Conservation (phyloP, 1,284 basidiomycete species). For the Erythrobasidium hasegawianum region DNA sequence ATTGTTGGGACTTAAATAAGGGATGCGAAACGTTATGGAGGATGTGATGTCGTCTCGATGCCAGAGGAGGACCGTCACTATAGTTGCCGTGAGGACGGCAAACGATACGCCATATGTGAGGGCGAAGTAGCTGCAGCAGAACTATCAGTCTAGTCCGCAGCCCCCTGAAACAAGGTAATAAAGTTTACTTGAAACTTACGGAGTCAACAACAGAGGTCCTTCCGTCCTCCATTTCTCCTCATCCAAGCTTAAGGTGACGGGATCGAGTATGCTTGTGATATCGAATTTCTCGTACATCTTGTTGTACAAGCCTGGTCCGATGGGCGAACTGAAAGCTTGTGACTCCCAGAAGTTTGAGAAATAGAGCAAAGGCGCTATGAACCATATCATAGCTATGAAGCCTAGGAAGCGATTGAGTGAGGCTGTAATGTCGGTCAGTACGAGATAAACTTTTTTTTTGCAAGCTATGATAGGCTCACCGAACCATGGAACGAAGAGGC, state of each 20-base stretch:
- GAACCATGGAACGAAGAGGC: conserved; percentile 41
- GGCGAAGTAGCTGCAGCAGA: conserved; percentile 44
- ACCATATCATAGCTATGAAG: conserved; percentile 46
- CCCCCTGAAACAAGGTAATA: background rate
- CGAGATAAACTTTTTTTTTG: background rate
- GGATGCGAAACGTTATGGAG: conserved; percentile 44
- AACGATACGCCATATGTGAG: conserved; percentile 50
- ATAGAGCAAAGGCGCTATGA: conserved; percentile 51
- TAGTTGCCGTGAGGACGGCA: conserved; percentile 50
- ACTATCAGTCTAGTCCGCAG: conserved; percentile 10
- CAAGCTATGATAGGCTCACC: conserved; percentile 24
- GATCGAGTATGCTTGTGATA: conserved; percentile 42
- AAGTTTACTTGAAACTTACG: conserved; percentile 11
- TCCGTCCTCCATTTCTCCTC: conserved; percentile 45
- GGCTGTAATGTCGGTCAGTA: background rate
- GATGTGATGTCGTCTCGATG: conserved; percentile 49
- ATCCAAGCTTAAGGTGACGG: conserved; percentile 36
- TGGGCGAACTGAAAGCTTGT: conserved; percentile 48
- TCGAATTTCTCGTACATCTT: conserved; percentile 43
- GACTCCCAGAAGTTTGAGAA: conserved; percentile 52
- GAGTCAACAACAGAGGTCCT: conserved; percentile 38
- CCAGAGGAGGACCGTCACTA: conserved; percentile 51
- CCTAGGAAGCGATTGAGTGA: conserved; percentile 34
- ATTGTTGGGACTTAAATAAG: too few species aligned
- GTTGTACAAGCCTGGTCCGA: conserved; percentile 49